Conservation (phyloP, 768 basidiomycete species). For the Lactifluus echinatus region DNA sequence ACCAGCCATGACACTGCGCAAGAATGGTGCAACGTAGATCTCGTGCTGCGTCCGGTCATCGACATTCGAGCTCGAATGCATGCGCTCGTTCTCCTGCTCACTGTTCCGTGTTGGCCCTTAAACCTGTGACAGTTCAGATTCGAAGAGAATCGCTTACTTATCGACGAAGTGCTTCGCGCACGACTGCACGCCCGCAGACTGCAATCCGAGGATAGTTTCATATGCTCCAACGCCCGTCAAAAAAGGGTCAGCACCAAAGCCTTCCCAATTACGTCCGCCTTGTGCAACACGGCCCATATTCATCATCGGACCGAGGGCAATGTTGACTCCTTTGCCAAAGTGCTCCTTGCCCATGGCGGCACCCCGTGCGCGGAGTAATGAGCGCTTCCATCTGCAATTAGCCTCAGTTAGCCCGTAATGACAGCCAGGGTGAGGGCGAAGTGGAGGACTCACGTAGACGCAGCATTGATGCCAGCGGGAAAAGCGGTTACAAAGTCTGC, state of each 20-base stretch:
- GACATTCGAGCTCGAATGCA: constrained; percentile 51
- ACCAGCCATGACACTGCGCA: constrained; percentile 66
- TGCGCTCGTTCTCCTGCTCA: constrained; percentile 61
- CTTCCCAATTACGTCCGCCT: constrained; percentile 91
- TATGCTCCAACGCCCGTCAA: constrained; percentile 69
- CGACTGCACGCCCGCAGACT: constrained; percentile 71
- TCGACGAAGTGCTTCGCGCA: constrained; percentile 79
- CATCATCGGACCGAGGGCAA: constrained; percentile 77
- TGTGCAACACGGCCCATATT: constrained; percentile 73
- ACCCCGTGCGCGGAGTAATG: constrained; percentile 68
- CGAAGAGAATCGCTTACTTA: constrained; percentile 40
- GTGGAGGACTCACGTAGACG: constrained; percentile 52
- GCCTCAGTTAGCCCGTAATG: not conserved
- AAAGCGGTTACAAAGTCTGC: constrained; percentile 69
- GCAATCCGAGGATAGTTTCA: constrained; percentile 79
- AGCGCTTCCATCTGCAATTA: constrained; percentile 55
- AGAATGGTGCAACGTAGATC: constrained; percentile 62
- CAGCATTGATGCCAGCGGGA: constrained; percentile 78
- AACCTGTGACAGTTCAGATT: not conserved
- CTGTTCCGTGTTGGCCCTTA: constrained; percentile 26
- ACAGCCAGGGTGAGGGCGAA: not conserved
- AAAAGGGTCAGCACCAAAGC: constrained; percentile 89
- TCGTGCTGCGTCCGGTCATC: constrained; percentile 78
- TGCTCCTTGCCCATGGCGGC: constrained; percentile 77
- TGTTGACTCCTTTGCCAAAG: constrained; percentile 73